Percentiles rank a stretch among this genome's conserved stretches.
phyloP scores from a whole-genome alignment of 208 protist species.

The Eutreptiella sp. region DNA sequence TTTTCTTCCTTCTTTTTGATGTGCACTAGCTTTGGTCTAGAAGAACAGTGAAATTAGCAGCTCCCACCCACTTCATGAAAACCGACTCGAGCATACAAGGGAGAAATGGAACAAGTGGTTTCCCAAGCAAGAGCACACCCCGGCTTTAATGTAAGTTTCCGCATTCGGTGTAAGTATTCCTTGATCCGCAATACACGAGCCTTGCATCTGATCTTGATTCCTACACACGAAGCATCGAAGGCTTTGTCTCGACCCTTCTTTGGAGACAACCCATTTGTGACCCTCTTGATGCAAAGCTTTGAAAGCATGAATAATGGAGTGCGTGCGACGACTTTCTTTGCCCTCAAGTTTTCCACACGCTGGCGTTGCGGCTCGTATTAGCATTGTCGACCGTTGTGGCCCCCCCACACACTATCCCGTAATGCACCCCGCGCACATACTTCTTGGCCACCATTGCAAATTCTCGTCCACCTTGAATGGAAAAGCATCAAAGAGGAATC shows the following conservation, averaged over 20 bases:
- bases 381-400: too few relatives aligned
- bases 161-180: slow-evolving; percentile 95
- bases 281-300: slow-evolving; percentile 28
- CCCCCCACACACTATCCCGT: too few relatives aligned
- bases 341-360: too few relatives aligned
- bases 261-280: too few relatives aligned
- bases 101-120: slow-evolving; percentile 2
- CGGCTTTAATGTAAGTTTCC: slow-evolving; percentile 85
- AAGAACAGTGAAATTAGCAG: too few relatives aligned
- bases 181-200: slow-evolving; percentile 94
- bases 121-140: too few relatives aligned
- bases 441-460: slow-evolving; percentile 91
- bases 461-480: slow-evolving; percentile 94
- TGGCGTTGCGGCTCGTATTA: too few relatives aligned
- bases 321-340: not conserved
- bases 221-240: slow-evolving; percentile 52
- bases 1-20: slow-evolving; percentile 95
- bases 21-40: slow-evolving; percentile 88
- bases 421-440: too few relatives aligned
- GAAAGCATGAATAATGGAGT: slow-evolving; percentile 2
- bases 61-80: too few relatives aligned
- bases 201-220: slow-evolving; percentile 95
- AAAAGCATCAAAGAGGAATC: slow-evolving; percentile 18
- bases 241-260: too few relatives aligned
- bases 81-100: too few relatives aligned